Base-by-base conservation (phyloP, 352 stramenopile species). In the Plasmopara viticola region DNA sequence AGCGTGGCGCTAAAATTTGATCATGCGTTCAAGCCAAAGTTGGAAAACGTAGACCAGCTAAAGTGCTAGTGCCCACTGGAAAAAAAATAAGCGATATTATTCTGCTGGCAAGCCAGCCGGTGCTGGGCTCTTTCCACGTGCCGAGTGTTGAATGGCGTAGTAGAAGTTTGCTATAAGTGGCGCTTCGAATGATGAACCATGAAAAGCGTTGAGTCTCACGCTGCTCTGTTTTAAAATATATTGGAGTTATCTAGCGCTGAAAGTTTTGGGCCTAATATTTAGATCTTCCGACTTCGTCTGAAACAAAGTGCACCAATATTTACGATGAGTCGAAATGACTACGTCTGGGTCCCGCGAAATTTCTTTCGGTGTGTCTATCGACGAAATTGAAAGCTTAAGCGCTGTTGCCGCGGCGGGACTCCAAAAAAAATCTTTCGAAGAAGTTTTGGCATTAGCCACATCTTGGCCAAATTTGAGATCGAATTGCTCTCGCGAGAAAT, bases 401-500 rank as follows among this genome's bases (percentile, higher is more conserved):
- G 12, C 4, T 41, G 35, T 45, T 7, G 53, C 48, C 1, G 40
- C 15, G 5, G 35, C 28, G 2, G 37, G 44, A 6, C 53, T 44
- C 8, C 29, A 25, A 2, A 35, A 52, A 10, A 58, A 14, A 29
- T 34, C 51, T n/a, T 6, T 14, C 4, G 51, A n/a, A n/a, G 30
- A 17, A 42, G 10, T 14, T n/a, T 42, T 42, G 0, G 33, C 33
- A 3, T 10, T 18, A 18, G 42, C 31, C 3, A 58, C 17, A 10
- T 64, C 56, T 10, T 10, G 15, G 31, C 54, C 56, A 48, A 64
- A n/a, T 54, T 64, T 8, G 43, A 38, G 0, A 39, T 14, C 1
- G 34, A 18, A 29, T 57, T 57, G 0, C 51, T 30, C 17, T 58
- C 51, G 0, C 44, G 43, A 52, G 37, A 13, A 34, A 25, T 0